Percentiles rank a stretch among this genome's conserved stretches.
phyloP scores from a whole-genome alignment of 306 rosid species.

The Dryas drummondii region DNA sequence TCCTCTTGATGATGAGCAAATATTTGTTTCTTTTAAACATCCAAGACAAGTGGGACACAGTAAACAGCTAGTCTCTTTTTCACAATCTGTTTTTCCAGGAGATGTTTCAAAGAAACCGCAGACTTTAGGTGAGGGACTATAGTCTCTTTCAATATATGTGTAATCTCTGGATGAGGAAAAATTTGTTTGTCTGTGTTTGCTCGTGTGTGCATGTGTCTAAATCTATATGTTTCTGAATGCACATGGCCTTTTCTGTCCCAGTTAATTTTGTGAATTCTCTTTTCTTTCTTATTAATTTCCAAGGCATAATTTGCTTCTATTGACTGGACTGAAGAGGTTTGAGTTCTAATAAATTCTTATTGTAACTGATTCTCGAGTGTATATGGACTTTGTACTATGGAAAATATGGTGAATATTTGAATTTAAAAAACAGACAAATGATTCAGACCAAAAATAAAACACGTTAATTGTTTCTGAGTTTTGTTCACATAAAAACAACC shows the following conservation, averaged over 20 bases:
- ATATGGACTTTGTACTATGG: not conserved
- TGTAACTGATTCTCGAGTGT: not conserved
- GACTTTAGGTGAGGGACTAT: slow-evolving; percentile 57
- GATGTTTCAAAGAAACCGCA: slow-evolving; percentile 36
- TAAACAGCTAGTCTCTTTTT: slow-evolving; percentile 54
- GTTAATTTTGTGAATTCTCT: not conserved
- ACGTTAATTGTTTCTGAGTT: not conserved
- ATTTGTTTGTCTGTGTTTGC: not conserved
- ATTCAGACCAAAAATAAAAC: too few species aligned
- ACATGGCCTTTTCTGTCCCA: not conserved
- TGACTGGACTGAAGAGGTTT: not conserved
- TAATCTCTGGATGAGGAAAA: not conserved
- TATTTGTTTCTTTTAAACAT: slow-evolving; percentile 59
- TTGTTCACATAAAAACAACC: not conserved
- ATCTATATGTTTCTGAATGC: not conserved
- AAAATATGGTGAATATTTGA: not conserved
- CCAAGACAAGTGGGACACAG: slow-evolving; percentile 58
- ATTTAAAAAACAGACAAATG: not conserved
- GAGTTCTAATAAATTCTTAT: not conserved
- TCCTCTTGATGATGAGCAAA: slow-evolving; percentile 65
- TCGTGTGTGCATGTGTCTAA: not conserved
- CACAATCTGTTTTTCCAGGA: slow-evolving; percentile 64
- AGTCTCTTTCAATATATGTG: not conserved
- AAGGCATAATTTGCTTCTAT: not conserved
- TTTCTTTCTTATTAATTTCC: not conserved